Conservation (phyloP, 2,329 filamentous ascomycete species). For the Talaromyces sp. region DNA sequence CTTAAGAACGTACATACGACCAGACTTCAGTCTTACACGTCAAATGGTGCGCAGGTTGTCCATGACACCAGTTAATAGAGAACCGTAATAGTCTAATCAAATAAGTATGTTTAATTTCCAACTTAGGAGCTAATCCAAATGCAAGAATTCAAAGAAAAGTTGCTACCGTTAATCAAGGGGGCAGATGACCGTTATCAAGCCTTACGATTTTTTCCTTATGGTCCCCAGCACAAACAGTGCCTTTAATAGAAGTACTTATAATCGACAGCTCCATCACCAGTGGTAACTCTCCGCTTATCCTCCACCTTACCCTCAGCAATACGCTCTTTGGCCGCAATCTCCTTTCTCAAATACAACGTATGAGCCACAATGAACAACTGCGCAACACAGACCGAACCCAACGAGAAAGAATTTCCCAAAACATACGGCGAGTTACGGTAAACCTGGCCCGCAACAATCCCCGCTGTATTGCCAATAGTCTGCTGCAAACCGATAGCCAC, state of each 20-base stretch:
- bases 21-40: too few relatives aligned
- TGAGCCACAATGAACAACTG: slow-evolving; percentile 37
- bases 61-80: too few relatives aligned
- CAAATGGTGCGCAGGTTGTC: too few relatives aligned
- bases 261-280: slow-evolving; percentile 45
- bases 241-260: slow-evolving; percentile 44
- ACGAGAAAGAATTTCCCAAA: slow-evolving; percentile 34
- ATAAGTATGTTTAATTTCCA: too few relatives aligned
- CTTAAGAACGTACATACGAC: too few relatives aligned
- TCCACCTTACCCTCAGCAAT: slow-evolving; percentile 39
- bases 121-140: too few relatives aligned
- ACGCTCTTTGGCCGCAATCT: slow-evolving; percentile 38
- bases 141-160: too few relatives aligned
- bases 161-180: too few relatives aligned
- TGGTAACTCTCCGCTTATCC: slow-evolving; percentile 43
- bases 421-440: slow-evolving; percentile 36
- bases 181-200: too few relatives aligned
- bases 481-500: slow-evolving; percentile 45
- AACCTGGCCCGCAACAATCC: slow-evolving; percentile 46
- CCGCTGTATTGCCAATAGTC: slow-evolving; percentile 46
- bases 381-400: slow-evolving; percentile 31
- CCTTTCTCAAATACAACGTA: slow-evolving; percentile 40
- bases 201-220: too few relatives aligned
- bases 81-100: too few relatives aligned
- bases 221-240: too few relatives aligned